Evolutionary conservation across 148 eudicot species (phyloP), one percentile per base, ranked within the genome.

Genomic region (Chenopodium formosanum): DNA sequence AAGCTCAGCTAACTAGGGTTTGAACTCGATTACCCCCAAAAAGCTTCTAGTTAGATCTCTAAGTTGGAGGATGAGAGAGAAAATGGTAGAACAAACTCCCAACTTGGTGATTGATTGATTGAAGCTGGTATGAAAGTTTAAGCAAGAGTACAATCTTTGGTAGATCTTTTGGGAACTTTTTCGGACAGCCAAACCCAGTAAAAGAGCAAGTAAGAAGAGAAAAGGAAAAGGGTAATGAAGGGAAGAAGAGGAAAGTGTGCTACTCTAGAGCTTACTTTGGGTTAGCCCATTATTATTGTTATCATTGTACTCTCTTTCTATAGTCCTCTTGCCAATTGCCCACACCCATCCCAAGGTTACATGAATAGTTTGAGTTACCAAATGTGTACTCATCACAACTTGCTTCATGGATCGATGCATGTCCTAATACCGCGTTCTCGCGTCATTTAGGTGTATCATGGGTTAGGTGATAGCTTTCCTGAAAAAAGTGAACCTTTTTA

Each of bases 1-100:
- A 40, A 40, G 44, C 60, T 73, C 22, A 74, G 63, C 25, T 60
- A 22, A 58, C 86, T 69, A 84, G 83, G 86, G 77, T 84, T 84
- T 70, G 48, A 75, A 46, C 32, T 40, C 44, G 10, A 19, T 20
- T 48, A 62, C 37, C 53, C 7, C n/a, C 63, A 31, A 60, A 23
- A 58, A 60, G 56, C 17, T 50, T 40, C 23, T 23, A 71, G 19
- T 32, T 50, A 81, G 83, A 81, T 81, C 83, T 81, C 78, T 63
- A 12, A 70, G 65, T 14, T 79, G 72, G 76, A 23, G 53, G 76
- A 23, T 32, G 23, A 52, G 58, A 80, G 53, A 19, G 4, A 14
- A 72, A 68, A 70, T 60, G 77, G 50, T 40, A 72, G 70, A 52
- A 37, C 34, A 62, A 44, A 63, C 58, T 3, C 56, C 70, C 70